Base-by-base conservation (phyloP, 805 yeast genomes). In the Starmerella etchellsii region DNA sequence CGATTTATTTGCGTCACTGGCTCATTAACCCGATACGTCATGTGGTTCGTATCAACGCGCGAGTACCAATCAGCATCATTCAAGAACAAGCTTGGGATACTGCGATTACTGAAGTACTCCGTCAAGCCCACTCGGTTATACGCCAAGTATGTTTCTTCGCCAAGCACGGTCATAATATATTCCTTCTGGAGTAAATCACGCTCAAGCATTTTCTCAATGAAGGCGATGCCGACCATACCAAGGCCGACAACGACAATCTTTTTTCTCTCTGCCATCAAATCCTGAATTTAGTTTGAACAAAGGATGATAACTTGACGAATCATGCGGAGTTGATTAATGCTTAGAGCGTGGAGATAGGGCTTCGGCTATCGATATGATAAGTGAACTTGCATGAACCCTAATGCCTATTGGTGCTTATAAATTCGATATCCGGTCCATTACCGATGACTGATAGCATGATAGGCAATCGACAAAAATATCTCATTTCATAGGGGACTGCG, bases 151-250 rank as follows among this genome's bases (percentile, higher is more conserved):
- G 60, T 57, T 42, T 62, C 66, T 39, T 62, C 66, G 18, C 64
- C 66, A 19, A 60, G 49, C 4, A 62, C 52, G 1, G 58, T 53
- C 27, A 58, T 51, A 15, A 15, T 39, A 39, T 51, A 62, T 30
- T 57, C 55, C 22, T 54, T 40, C 14, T 49, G 50, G 5, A 54
- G 52, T 26, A 47, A 36, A 25, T 57, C 66, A 27, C 58, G 53
- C 15, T 48, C 48, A 20, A 61, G 50, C 53, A 61, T 48, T 40
- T 61, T 61, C 42, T 61, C 64, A 15, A 61, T 41, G 33, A 61
- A 60, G 4, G 64, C 56, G 13, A 59, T 43, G 19, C 63, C 63
- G 23, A 59, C 63, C 66, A 61, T 61, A 15, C 66, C 66, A 6
- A 61, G 51, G 16, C 66, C 65, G 24, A 57, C 56, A n/a, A 61